A percentile compares a stretch with the other conserved stretches of the same genome.
Conservation (phyloP, 257 asterid species). For the Solanum piurae region DNA sequence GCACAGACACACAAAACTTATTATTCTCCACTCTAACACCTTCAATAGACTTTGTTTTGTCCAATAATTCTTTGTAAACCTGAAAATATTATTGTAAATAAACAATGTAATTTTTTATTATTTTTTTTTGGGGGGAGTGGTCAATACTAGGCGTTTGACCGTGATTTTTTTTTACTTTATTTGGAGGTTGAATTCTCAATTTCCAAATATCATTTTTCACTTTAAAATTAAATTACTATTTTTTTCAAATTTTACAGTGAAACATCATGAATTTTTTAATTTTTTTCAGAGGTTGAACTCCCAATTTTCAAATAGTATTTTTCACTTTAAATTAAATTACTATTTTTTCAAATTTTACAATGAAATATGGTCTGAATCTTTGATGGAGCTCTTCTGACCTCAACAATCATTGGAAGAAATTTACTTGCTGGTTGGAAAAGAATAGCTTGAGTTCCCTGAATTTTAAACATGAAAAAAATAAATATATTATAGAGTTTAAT, state of each 20-base stretch:
- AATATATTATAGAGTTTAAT: background rate
- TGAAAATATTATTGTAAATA: background rate
- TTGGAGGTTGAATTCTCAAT: no score
- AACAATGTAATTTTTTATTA: background rate
- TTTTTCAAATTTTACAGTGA: no score
- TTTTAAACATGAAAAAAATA: background rate
- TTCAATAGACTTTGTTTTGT: constrained; percentile 49
- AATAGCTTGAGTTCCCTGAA: constrained; percentile 43
- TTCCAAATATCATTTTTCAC: no score
- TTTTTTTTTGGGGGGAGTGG: no score
- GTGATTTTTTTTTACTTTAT: no score
- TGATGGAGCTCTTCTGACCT: constrained; percentile 4
- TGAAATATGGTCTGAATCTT: background rate
- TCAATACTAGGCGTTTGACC: no score
- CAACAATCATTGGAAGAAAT: constrained; percentile 69
- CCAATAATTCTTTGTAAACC: constrained; percentile 52
- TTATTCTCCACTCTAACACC: constrained; percentile 86
- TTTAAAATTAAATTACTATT: no score
- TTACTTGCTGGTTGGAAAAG: constrained; percentile 80
- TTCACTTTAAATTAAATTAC: no score
- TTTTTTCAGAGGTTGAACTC: background rate
- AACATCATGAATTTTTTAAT: no score
- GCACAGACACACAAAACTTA: constrained; percentile 78
- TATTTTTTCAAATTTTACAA: no score
- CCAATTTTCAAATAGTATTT: no score